Percentiles rank a stretch among this genome's conserved stretches.
These are phyloP conservation scores for cucumber (Cucumis sativus) DNA, from an alignment of 306 rosid species.

Conservation along the genomic window DNA sequence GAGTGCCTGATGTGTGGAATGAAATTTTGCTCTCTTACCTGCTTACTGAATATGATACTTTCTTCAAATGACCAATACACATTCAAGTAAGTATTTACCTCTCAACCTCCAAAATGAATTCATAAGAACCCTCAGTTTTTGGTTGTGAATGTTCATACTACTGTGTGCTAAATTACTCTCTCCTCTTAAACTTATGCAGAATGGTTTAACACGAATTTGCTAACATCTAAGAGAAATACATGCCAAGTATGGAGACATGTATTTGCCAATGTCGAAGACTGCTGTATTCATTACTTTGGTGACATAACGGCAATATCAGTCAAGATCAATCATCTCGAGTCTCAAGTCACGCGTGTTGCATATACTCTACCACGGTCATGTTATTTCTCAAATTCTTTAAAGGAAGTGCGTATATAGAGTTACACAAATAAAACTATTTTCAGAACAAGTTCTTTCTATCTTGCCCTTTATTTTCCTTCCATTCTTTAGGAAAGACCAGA, in stretches of 20 bases:
- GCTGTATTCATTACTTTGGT: neutral
- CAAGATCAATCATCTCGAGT: neutral
- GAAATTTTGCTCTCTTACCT: slow-evolving; percentile 61
- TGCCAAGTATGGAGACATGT: neutral
- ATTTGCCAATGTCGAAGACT: neutral
- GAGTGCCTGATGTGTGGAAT: slow-evolving; percentile 98
- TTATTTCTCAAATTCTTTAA: neutral
- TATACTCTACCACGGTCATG: neutral
- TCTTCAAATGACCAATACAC: slow-evolving; percentile 6
- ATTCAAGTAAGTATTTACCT: slow-evolving; percentile 1
- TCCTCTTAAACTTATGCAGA: neutral
- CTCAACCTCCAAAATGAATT: neutral
- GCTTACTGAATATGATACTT: slow-evolving; percentile 15
- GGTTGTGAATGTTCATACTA: neutral
- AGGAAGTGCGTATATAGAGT: neutral
- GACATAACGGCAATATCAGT: neutral
- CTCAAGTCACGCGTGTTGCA: neutral
- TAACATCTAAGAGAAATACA: neutral
- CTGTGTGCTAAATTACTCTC: neutral
- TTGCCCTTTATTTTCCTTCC: neutral
- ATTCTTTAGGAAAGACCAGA: slow-evolving; percentile 4
- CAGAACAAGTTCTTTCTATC: neutral
- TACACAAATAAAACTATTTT: neutral
- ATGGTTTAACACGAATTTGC: neutral
- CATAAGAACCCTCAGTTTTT: neutral